Base-by-base conservation (phyloP, 2,329 filamentous ascomycete genomes). In the Talaromyces verruculosus region DNA sequence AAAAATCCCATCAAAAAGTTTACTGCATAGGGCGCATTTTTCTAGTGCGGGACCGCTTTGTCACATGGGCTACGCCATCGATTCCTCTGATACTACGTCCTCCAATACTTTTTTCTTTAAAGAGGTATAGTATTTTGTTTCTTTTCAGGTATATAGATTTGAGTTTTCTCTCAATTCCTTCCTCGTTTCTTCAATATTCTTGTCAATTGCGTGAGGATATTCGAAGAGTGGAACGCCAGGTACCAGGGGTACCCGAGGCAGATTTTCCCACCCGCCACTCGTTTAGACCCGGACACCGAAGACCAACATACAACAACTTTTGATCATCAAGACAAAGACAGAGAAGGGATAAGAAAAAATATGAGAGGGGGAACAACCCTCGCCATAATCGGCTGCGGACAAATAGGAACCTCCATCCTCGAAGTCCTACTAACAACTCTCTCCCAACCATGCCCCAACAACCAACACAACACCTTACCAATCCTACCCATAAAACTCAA, bases 351-450 rank as follows among this genome's bases (percentile, higher is more conserved):
- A 22, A 19, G 5, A 53, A 41, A 53, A 41, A 63, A 33, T 51
- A 64, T 66, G 65, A 59, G 65, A 55, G 60, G 35, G 15, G 61
- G 65, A 8, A 63, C 60, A 17, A 66, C 65, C 28, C 53, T 66
- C 8, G 60, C 65, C 22, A 63, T 66, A 3, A 30, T 66, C 28
- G 65, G 65, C 43, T 66, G 65, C 17, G 65, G 65, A 10, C 60
- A 66, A 35, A 63, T 66, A 57, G 65, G 65, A 19, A 66, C 65
- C 3, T 35, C 61, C 15, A 66, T 66, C 8, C 53, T 66, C 11
- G 61, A 66, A 22, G 65, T 66, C 10, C 39, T 66, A 8, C 25
- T 63, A 11, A 41, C 60, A 11, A 59, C 60, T 22, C 60, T 66
- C 15, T 66, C 65, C 4, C 51, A 63, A 30, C 65, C 65, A 51